These are phyloP conservation scores for Botryosphaeria dothidea DNA, from an alignment of 2,329 filamentous ascomycete genomes.

Conservation along the genomic window DNA sequence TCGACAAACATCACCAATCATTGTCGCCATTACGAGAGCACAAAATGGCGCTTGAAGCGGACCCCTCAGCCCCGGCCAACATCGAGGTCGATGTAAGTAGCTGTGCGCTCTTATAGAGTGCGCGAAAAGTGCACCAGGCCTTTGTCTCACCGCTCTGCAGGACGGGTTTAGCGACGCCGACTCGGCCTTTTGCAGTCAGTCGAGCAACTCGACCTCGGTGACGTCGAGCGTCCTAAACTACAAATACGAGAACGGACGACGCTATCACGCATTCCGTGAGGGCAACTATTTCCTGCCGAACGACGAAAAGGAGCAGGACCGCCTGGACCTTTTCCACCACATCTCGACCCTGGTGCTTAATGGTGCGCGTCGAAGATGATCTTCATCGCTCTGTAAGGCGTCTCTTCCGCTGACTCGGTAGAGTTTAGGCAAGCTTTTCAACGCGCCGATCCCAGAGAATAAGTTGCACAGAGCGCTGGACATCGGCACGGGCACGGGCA, in stretches of 20 bases:
- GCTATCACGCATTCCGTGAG: conserved; percentile 29
- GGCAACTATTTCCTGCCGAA: conserved; percentile 39
- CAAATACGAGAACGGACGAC: conserved; percentile 19
- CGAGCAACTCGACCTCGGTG: conserved; percentile 32
- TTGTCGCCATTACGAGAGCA: neutral
- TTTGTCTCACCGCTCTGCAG: neutral
- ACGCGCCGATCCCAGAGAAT: neutral
- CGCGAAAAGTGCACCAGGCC: too few species aligned
- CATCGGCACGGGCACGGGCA: conserved; percentile 20
- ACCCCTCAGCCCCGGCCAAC: neutral
- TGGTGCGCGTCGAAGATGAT: conserved; percentile 15
- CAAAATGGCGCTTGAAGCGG: neutral
- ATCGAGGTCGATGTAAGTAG: neutral
- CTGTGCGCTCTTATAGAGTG: neutral
- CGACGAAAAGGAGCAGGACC: conserved; percentile 40
- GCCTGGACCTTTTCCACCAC: conserved; percentile 38
- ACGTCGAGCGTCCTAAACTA: conserved; percentile 36
- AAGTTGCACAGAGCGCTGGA: conserved; percentile 31
- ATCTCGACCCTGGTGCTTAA: conserved; percentile 31
- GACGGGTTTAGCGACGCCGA: neutral
- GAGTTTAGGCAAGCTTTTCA: neutral
- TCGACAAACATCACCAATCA: neutral
- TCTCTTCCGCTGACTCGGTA: neutral
- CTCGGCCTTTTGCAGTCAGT: conserved; percentile 3
- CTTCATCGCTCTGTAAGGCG: conserved; percentile 26